Base-by-base conservation (phyloP, 805 yeast species). In the Zygoascus ofunaensis region DNA sequence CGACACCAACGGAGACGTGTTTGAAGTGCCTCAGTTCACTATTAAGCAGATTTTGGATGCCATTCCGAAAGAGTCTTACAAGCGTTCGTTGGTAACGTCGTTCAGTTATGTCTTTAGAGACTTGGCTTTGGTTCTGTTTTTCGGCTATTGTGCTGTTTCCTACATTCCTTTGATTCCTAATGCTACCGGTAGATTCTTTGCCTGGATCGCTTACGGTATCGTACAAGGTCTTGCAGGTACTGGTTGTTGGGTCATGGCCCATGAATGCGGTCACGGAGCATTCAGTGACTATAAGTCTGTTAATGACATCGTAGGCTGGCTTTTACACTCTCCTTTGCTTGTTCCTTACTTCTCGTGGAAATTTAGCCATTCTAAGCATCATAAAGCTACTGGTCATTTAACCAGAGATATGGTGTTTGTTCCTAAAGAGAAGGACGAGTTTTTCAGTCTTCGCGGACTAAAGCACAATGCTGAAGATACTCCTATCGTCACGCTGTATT, bases 281-380 rank as follows among this genome's bases (percentile, higher is more conserved):
- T 86, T 86, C 64, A 72, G 82, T 34, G 84, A 81, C 56, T 79
- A 78, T 59, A 78, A 77, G 34, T 64, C 71, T 67, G 78, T 83
- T 51, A 84, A 86, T 63, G 90, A 86, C 63, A 64, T 76, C 34
- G 82, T 80, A 37, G 95, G 95, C 38, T 85, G 94, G 94, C 61
- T 82, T 34, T 67, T 86, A 50, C 95, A 85, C 68, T 81, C 90
- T 17, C 77, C 74, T 59, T 68, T 83, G 55, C 61, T 83, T 56
- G 95, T 86, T 26, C 95, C 95, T 39, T 85, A 80, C 69, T 84
- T 84, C 62, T 81, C 92, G 5, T 85, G 95, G 95, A 81, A 84
- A 58, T 79, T 70, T 64, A 69, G 85, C 40, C 95, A 85, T 66
- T 77, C 85, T 45, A 84, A 82, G 73, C 95, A 85, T 68, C 95